Percentiles rank a stretch among this genome's conserved stretches.
Evolutionary conservation across 495 filamentous ascomycete genomes (phyloP).

Genomic region (Xylaria sp.): DNA sequence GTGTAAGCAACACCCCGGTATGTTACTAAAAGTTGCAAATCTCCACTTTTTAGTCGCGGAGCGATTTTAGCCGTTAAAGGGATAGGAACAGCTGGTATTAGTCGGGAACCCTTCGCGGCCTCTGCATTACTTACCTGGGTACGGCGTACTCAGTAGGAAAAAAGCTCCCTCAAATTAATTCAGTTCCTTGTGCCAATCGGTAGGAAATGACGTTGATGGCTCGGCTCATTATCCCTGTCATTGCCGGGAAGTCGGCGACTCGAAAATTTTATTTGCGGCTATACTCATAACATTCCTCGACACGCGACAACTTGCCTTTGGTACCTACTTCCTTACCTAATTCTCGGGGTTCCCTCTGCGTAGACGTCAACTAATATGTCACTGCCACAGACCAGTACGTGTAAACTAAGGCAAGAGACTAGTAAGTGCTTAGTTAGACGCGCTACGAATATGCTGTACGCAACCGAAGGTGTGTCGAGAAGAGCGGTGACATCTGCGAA

Average conservation of each 20-base stretch:
- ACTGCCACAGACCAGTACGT: constrained; percentile 7
- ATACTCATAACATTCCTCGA: neutral
- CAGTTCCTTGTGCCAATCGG: neutral
- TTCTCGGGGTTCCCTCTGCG: constrained; percentile 23
- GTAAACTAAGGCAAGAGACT: neutral
- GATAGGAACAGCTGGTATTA: neutral
- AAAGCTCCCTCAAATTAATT: constrained; percentile 12
- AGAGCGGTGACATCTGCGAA: constrained; percentile 8
- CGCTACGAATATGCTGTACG: neutral
- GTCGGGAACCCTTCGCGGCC: neutral
- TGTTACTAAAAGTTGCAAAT: too few relatives aligned
- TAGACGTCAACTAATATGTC: constrained; percentile 4
- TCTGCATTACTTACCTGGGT: too few relatives aligned
- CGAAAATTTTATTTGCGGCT: neutral
- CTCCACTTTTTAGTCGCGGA: too few relatives aligned
- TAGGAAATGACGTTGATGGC: constrained; percentile 3
- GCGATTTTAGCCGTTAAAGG: too few relatives aligned
- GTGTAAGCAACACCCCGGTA: too few relatives aligned
- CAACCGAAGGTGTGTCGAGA: neutral
- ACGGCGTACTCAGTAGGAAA: neutral
- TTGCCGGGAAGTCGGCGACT: too few relatives aligned
- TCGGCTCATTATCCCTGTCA: neutral
- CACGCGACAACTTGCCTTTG: neutral
- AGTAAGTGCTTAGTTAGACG: constrained; percentile 6
- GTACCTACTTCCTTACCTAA: constrained; percentile 4